Conservation (phyloP, 1,284 basidiomycete genomes). For the Ceratobasidium sp. region DNA sequence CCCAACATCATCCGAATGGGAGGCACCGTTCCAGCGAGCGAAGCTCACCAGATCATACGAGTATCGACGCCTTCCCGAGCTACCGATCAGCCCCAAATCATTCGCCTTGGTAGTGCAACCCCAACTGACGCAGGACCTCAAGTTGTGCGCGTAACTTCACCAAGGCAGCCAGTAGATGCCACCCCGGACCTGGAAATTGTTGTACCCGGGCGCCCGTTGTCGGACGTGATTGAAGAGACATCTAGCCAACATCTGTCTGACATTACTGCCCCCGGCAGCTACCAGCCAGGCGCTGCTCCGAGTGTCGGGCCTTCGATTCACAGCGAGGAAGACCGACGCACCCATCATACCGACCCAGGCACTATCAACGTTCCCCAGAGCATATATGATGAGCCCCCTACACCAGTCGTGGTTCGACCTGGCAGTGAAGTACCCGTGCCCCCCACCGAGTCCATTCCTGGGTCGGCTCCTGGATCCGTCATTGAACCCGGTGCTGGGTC, state of each 20-base stretch:
- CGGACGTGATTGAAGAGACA: constrained; percentile 11
- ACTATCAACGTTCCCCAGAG: constrained; percentile 12
- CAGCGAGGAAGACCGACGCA: not conserved
- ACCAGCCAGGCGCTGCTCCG: not conserved
- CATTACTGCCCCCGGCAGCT: not conserved
- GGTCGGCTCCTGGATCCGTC: not conserved
- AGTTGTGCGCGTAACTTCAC: constrained; percentile 12
- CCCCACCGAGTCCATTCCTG: constrained; percentile 1
- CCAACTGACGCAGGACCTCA: constrained; percentile 10
- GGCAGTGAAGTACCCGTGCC: not conserved
- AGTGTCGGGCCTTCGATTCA: constrained; percentile 12
- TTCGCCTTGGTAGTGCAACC: constrained; percentile 33
- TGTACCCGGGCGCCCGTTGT: not conserved
- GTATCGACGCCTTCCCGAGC: constrained; percentile 26
- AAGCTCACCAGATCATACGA: constrained; percentile 25
- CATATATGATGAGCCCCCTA: constrained; percentile 1
- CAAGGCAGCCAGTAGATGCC: not conserved
- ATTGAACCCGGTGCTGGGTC: too few species aligned
- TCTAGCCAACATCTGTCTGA: constrained; percentile 4
- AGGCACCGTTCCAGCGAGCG: not conserved
- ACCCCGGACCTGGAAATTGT: not conserved
- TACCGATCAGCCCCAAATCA: constrained; percentile 32
- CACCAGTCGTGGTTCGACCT: not conserved
- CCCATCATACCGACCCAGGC: not conserved
- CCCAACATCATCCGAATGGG: constrained; percentile 42